Percentiles rank a stretch among this genome's conserved stretches.
These are phyloP conservation scores for Spatholobus suberectus DNA, from an alignment of 306 rosid species.

Conservation along the genomic window DNA sequence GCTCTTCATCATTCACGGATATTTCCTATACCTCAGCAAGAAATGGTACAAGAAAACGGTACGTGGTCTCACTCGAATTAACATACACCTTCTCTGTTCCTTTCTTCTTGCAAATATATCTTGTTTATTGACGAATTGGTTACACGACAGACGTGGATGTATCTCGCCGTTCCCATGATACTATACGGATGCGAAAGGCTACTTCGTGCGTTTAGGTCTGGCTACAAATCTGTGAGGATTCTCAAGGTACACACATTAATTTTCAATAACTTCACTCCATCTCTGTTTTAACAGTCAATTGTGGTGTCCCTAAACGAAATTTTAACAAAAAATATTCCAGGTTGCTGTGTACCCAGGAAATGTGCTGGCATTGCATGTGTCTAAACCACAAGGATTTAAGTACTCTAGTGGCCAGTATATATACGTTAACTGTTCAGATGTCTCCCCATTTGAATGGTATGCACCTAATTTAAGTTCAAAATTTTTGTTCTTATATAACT, in stretches of 20 bases:
- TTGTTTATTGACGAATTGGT: not conserved
- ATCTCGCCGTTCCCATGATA: constrained; percentile 74
- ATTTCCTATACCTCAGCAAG: constrained; percentile 76
- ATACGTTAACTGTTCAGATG: constrained; percentile 69
- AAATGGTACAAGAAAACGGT: constrained; percentile 88
- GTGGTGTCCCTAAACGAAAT: not conserved
- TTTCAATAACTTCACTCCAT: not conserved
- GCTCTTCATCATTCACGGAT: constrained; percentile 76
- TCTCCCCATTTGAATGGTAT: constrained; percentile 91
- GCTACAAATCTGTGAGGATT: constrained; percentile 64
- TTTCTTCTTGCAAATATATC: not conserved
- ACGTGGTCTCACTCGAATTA: not conserved
- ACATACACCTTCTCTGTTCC: not conserved
- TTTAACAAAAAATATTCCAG: constrained; percentile 39
- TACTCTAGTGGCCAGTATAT: constrained; percentile 89
- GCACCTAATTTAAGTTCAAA: constrained; percentile 12
- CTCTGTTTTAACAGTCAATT: not conserved
- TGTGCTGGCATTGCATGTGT: constrained; percentile 78
- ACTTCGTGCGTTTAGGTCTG: constrained; percentile 76
- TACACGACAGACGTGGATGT: constrained; percentile 81
- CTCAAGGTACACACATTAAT: constrained; percentile 59
- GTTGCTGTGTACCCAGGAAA: constrained; percentile 95
- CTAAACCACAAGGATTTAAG: constrained; percentile 84
- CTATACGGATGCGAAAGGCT: constrained; percentile 76
- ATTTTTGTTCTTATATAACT: not conserved